Percentiles rank a stretch among this genome's conserved stretches.
Conservation (phyloP, 805 yeast genomes). For the Candida odintsovae region DNA sequence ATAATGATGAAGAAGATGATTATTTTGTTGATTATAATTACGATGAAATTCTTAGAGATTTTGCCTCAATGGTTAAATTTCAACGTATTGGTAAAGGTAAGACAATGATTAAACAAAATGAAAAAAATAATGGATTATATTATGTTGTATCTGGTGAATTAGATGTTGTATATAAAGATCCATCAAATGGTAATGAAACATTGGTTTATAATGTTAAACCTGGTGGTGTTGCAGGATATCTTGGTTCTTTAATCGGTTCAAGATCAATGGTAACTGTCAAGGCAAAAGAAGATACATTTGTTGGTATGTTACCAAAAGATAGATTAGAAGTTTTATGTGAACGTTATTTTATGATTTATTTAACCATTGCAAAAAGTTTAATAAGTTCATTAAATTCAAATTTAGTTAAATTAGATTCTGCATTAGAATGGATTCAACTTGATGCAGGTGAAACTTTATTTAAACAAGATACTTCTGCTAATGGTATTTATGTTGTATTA, state of each 20-base stretch:
- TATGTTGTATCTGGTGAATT: slow-evolving; percentile 76
- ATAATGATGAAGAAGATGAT: slow-evolving; percentile 16
- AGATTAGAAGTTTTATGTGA: slow-evolving; percentile 66
- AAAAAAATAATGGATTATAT: slow-evolving; percentile 63
- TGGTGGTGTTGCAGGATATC: slow-evolving; percentile 86
- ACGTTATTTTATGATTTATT: slow-evolving; percentile 65
- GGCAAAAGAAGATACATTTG: slow-evolving; percentile 57
- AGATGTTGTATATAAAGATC: slow-evolving; percentile 51
- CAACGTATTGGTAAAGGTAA: slow-evolving; percentile 47
- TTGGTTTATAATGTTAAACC: slow-evolving; percentile 52
- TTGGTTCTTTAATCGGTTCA: slow-evolving; percentile 75
- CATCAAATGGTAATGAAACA: slow-evolving; percentile 27
- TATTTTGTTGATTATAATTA: slow-evolving; percentile 40
- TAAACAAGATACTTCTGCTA: slow-evolving; percentile 80
- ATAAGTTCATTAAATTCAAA: slow-evolving; percentile 62
- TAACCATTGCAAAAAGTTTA: slow-evolving; percentile 71
- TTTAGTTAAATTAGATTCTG: slow-evolving; percentile 75
- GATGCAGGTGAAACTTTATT: slow-evolving; percentile 81
- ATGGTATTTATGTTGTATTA: slow-evolving; percentile 82
- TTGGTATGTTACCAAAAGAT: slow-evolving; percentile 63
- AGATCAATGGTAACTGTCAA: slow-evolving; percentile 68
- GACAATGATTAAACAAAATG: slow-evolving; percentile 53
- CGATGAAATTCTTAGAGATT: slow-evolving; percentile 41
- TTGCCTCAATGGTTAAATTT: slow-evolving; percentile 56
- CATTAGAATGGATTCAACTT: slow-evolving; percentile 90